These are phyloP conservation scores for Oryza glaberrima DNA, from an alignment of 176 grass and related monocot species.

Conservation along the genomic window DNA sequence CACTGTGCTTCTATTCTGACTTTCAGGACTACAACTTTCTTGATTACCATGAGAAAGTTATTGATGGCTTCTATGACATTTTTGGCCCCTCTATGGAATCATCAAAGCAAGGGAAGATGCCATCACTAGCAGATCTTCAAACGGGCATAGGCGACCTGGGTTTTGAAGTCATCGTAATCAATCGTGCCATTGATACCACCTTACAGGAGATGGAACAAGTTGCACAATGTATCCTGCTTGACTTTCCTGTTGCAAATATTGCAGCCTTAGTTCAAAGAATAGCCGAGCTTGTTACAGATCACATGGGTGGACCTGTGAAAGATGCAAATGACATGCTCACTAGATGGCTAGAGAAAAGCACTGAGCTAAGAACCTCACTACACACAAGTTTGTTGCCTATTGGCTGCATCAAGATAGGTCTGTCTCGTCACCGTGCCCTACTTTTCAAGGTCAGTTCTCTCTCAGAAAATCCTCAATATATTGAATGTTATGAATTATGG, in stretches of 20 bases:
- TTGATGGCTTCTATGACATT: constrained; percentile 98
- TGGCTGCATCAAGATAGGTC: constrained; percentile 91
- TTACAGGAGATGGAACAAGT: constrained; percentile 94
- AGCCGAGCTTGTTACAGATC: constrained; percentile 90
- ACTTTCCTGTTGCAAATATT: constrained; percentile 75
- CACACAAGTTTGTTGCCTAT: constrained; percentile 95
- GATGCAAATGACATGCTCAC: constrained; percentile 85
- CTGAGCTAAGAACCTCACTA: constrained; percentile 77
- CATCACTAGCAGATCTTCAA: constrained; percentile 88
- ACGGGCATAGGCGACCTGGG: constrained; percentile 90
- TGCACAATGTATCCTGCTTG: constrained; percentile 86
- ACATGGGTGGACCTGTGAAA: constrained; percentile 95
- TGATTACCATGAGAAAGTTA: constrained; percentile 94
- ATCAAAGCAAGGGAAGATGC: constrained; percentile 77
- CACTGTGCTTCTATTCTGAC: constrained; percentile 35
- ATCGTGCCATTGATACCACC: constrained; percentile 78
- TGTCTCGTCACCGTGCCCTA: constrained; percentile 89
- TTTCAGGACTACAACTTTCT: constrained; percentile 92
- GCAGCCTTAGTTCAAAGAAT: constrained; percentile 86
- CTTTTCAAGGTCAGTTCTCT: constrained; percentile 81
- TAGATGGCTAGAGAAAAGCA: constrained; percentile 89
- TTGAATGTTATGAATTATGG: too few relatives aligned
- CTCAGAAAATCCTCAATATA: too few relatives aligned
- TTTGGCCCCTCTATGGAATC: constrained; percentile 67
- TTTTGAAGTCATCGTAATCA: constrained; percentile 98